Evolutionary conservation across 2,329 filamentous ascomycete genomes (phyloP), one percentile per base, ranked within the genome.

Genomic region (Epichloe scottii): DNA sequence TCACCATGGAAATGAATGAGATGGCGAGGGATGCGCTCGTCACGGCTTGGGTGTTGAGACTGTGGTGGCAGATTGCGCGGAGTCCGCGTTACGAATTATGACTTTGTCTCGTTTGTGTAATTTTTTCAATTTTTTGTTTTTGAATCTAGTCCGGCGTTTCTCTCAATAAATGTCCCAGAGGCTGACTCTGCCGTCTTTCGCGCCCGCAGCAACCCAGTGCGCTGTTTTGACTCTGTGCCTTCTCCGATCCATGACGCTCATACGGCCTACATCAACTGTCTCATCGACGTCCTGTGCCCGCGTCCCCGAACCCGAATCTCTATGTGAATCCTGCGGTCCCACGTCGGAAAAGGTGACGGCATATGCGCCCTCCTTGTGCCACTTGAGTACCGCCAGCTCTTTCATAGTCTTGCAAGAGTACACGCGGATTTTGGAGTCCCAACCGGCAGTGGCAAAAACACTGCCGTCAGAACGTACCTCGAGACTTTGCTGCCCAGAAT

Each of bases 131-230:
- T n/a, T n/a, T n/a, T n/a, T n/a, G n/a, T n/a, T n/a, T n/a, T n/a
- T n/a, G n/a, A n/a, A n/a, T 30, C 10, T 30, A 11, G 11, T 30
- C 10, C 41, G 41, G 8, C 21, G 3, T 3, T 7, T 10, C 15
- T 30, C 23, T 71, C 60, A 90, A 66, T 93, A 98, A 53, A 97
- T 82, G 70, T 96, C 88, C 93, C 93, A 98, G 58, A 98, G 71
- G 63, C 89, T 95, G 55, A 97, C 81, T 65, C 94, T 95, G 17
- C 91, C 93, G 70, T 97, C 93, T 66, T 97, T 98, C 51, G 87
- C 86, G 1, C 93, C 93, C 1, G 82, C 88, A 17, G 85, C 93
- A 48, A 97, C 66, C 90, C 91, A 97, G 66, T 97, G 91, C 23
- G 84, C 85, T 48, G 72, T 73, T 60, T 78, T 82, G 11, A 85